Percentiles rank a stretch among this genome's conserved stretches.
These are phyloP conservation scores for Smittium culicis DNA, from an alignment of 371 early-diverging fungal genomes.

Conservation along the genomic window DNA sequence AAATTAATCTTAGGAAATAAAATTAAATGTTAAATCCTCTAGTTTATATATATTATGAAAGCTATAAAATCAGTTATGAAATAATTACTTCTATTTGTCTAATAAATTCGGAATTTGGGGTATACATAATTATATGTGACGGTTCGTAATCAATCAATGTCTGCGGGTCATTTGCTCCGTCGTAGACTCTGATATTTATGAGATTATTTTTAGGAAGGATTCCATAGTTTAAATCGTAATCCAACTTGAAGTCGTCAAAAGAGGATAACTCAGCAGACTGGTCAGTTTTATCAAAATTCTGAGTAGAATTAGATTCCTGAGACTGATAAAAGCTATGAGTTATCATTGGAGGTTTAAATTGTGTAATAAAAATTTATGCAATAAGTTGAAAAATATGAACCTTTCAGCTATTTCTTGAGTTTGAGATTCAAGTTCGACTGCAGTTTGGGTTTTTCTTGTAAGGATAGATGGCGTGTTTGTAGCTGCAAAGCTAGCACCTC, in stretches of 20 bases:
- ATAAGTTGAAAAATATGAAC: too few relatives aligned
- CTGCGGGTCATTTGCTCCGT: slow-evolving; percentile 34
- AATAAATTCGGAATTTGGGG: slow-evolving; percentile 74
- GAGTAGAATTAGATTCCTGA: neutral
- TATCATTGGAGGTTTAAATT: too few relatives aligned
- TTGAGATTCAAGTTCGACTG: slow-evolving; percentile 9
- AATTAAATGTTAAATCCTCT: too few relatives aligned
- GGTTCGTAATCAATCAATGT: slow-evolving; percentile 58
- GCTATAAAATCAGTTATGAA: too few relatives aligned
- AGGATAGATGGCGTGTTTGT: slow-evolving; percentile 10
- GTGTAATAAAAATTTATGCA: too few relatives aligned
- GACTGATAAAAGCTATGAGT: neutral
- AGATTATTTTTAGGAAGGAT: slow-evolving; percentile 18
- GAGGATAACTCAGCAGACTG: neutral
- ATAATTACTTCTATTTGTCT: slow-evolving; percentile 56
- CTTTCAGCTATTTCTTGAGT: slow-evolving; percentile 1
- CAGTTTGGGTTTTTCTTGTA: neutral
- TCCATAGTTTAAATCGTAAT: slow-evolving; percentile 20
- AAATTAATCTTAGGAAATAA: too few relatives aligned
- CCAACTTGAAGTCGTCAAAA: slow-evolving; percentile 8
- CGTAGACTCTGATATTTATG: slow-evolving; percentile 52
- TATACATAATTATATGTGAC: slow-evolving; percentile 71
- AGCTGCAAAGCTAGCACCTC: slow-evolving; percentile 47
- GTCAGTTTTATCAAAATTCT: neutral
- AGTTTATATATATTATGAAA: too few relatives aligned